Base-by-base conservation (phyloP, 306 rosid genomes). In the Hylodesmum podocarpum region DNA sequence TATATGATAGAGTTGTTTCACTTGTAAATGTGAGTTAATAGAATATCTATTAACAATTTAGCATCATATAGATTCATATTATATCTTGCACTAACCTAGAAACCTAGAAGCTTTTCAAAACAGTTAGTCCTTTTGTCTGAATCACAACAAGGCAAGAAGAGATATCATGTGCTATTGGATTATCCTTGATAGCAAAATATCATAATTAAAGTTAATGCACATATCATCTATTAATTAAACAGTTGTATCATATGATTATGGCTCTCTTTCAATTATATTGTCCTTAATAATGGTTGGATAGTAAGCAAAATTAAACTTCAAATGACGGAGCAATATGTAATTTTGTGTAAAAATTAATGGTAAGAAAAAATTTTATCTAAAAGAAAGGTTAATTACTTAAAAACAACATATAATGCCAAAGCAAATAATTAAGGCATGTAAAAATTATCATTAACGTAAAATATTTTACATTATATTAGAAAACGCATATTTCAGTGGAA, bases 91-190 rank as follows among this genome's bases (percentile, higher is more conserved):
- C 27, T 68, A 22, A 54, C 29, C 55, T 27, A 28, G n/a, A 39
- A 22, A 54, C 29, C 55, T 27, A 28, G n/a, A 39, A 15, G 22
- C 5, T 15, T 37, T 72, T 72, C 53, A 14, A 22, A 72, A 57
- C n/a, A 58, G 2, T 16, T 43, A 77, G 57, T 43, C 57, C 31
- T 58, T 58, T 21, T 78, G 76, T 67, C 82, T 43, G 62, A 68
- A 78, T 69, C 70, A 57, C 63, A 68, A 57, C 82, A 50, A 57
- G 41, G 70, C 76, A 78, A 6, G 76, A 77, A 77, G 72, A 55
- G 46, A 66, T 66, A 39, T 40, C 75, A 67, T 57, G 81, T 77
- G 81, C 77, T 73, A 28, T 6, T 31, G 37, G 62, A 27, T 66
- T 51, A 24, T 54, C 49, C 67, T 40, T 55, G 50, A 77, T 77